phyloP scores from a whole-genome alignment of 2,329 filamentous ascomycete genomes.

The Colletotrichum simmondsii region DNA sequence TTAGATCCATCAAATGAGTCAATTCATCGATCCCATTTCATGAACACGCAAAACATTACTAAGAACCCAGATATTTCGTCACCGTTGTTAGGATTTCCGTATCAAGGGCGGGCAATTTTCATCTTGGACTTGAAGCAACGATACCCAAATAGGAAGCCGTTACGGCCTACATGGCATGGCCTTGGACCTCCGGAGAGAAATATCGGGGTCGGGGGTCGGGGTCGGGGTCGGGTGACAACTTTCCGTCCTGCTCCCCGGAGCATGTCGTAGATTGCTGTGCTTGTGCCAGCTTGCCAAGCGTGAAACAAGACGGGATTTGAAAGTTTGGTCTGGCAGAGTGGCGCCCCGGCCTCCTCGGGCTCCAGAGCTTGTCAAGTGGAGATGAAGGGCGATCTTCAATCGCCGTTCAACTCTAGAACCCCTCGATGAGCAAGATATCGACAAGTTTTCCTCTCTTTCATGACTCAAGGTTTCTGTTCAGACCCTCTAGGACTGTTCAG shows the following conservation, averaged over 20 bases:
- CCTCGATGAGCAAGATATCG: neutral
- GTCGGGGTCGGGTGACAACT: neutral
- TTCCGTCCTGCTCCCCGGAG: neutral
- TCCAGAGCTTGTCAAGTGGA: constrained; percentile 2
- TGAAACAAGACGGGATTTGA: constrained; percentile 19
- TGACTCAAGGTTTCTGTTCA: neutral
- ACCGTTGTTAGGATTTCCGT: neutral
- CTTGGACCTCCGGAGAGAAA: neutral
- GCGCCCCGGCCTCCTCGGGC: neutral
- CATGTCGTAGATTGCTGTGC: neutral
- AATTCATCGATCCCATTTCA: neutral
- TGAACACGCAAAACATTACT: neutral
- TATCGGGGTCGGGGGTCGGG: neutral
- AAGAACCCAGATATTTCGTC: neutral
- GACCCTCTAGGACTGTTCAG: neutral
- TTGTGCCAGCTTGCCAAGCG: neutral
- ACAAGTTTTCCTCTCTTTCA: neutral
- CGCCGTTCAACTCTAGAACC: neutral
- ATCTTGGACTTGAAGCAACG: neutral
- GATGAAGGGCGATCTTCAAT: neutral
- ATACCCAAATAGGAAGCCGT: neutral
- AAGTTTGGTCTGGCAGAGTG: neutral
- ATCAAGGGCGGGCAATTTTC: neutral
- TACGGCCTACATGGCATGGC: neutral
- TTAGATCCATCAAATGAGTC: neutral